A percentile compares a stretch with the other conserved stretches of the same genome.
Conservation (phyloP, 2,329 filamentous ascomycete genomes). For the Cordyceps cicadae region DNA sequence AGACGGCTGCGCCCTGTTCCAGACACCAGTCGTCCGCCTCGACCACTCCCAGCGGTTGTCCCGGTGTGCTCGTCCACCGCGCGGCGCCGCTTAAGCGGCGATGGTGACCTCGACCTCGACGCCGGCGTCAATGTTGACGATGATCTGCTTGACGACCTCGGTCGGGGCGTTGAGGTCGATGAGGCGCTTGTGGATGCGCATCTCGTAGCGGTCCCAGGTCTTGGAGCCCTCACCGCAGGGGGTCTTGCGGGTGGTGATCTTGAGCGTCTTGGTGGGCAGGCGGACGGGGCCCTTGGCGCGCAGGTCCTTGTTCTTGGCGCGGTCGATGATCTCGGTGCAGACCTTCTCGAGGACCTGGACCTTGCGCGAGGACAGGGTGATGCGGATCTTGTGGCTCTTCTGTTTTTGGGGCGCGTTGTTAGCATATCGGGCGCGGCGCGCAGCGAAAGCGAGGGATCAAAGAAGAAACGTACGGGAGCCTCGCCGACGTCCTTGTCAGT, state of each 20-base stretch:
- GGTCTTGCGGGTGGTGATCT: conserved; percentile 97
- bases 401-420: conserved; percentile 27
- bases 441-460: background rate
- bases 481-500: conserved; percentile 89
- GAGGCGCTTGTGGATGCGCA: conserved; percentile 98
- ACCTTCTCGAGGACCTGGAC: conserved; percentile 96
- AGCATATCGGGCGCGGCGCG: background rate
- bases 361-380: conserved; percentile 94
- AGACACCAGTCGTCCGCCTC: conserved; percentile 1
- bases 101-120: conserved; percentile 92
- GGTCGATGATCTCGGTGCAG: conserved; percentile 96
- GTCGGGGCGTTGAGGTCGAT: conserved; percentile 97
- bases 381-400: conserved; percentile 97
- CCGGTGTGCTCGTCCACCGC: background rate
- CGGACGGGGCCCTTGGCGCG: conserved; percentile 97
- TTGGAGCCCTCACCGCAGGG: conserved; percentile 99
- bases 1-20: conserved; percentile 5
- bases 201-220: conserved; percentile 99
- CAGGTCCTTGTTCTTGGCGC: conserved; percentile 96
- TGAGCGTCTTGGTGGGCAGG: conserved; percentile 92
- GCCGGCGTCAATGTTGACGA: conserved; percentile 91
- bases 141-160: conserved; percentile 95
- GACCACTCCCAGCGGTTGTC: background rate
- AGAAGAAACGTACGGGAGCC: conserved; percentile 59
- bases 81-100: conserved; percentile 55